Base-by-base conservation (phyloP, 352 stramenopile species). In the Globisporangium radiosum region DNA sequence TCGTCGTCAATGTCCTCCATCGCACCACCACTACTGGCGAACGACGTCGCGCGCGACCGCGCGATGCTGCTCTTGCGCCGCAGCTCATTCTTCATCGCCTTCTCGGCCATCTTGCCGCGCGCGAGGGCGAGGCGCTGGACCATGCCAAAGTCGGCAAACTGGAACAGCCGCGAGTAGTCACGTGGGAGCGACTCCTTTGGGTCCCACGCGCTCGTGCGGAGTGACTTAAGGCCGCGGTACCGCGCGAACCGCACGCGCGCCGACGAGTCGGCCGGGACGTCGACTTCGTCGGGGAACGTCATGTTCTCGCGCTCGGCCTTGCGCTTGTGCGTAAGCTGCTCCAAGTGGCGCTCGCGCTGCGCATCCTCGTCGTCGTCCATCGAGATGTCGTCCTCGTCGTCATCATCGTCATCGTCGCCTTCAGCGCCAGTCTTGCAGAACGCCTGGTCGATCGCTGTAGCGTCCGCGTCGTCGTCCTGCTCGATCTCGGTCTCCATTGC, bases 171-270 rank as follows among this genome's bases (percentile, higher is more conserved):
- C 33, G 92, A 92, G 73, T 99, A 99, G 51, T 98, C 91, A 36
- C 88, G 82, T 25, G 97, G 97, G 7, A 99, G 90, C 68, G 95
- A 98, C 76, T 99, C 97, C 75, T 99, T 98, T 3, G 96, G 82
- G 68, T 99, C 96, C 97, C 97, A 99, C 54, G 82, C 70, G 59
- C 89, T 98, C 59, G 94, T 98, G 37, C 96, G 90, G 64, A 99
- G 97, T 52, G 79, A 97, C 74, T 98, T 98, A 51, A 99, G 81
- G 10, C 94, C 94, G 47, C 97, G 91, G 87, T 99, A 99, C 6
- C 84, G 84, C 15, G 85, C 85, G 60, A 94, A 93, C 40, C 85
- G 82, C 14, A 88, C 73, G 39, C 82, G 82, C 15, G 78, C 85
- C 39, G 75, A 64, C 13, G 75, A 72, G 47, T 94, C 83, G 0